Conservation (phyloP, 106 monocot genomes). For the Apostasia ramifera region DNA sequence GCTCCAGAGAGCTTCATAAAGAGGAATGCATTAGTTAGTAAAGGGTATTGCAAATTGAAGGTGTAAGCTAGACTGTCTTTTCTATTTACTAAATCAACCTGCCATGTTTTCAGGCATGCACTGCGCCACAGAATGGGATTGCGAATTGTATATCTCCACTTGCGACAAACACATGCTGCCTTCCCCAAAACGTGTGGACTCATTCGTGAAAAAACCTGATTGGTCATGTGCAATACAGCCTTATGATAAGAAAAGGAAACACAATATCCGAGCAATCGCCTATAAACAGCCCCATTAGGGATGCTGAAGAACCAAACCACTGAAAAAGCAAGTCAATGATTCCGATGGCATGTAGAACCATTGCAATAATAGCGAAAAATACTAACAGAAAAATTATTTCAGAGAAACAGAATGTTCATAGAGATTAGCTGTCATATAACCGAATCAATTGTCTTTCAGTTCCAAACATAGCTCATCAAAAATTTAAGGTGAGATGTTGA, state of each 20-base stretch:
- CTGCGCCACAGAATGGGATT: conserved; percentile 83
- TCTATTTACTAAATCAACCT: conserved; percentile 29
- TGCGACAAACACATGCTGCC: conserved; percentile 92
- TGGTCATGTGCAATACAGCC: background rate
- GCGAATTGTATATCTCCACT: conserved; percentile 81
- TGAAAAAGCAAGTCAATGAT: background rate
- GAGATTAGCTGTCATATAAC: no score
- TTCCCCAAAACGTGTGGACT: conserved; percentile 70
- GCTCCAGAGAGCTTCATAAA: conserved; percentile 60
- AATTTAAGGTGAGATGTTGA: no score
- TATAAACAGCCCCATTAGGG: no score
- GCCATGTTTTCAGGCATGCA: conserved; percentile 92
- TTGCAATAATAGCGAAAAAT: no score
- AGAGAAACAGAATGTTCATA: no score
- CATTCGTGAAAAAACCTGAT: conserved; percentile 81
- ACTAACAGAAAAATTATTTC: no score
- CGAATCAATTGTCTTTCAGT: no score
- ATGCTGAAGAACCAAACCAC: background rate
- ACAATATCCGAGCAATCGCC: no score
- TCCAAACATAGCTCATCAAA: no score
- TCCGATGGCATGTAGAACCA: no score
- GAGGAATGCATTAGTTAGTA: background rate
- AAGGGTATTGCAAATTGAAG: no score
- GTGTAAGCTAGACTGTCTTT: no score
- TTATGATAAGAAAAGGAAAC: background rate